Base-by-base conservation (phyloP, 2,329 filamentous ascomycete species). In the Clonostachys sp. region DNA sequence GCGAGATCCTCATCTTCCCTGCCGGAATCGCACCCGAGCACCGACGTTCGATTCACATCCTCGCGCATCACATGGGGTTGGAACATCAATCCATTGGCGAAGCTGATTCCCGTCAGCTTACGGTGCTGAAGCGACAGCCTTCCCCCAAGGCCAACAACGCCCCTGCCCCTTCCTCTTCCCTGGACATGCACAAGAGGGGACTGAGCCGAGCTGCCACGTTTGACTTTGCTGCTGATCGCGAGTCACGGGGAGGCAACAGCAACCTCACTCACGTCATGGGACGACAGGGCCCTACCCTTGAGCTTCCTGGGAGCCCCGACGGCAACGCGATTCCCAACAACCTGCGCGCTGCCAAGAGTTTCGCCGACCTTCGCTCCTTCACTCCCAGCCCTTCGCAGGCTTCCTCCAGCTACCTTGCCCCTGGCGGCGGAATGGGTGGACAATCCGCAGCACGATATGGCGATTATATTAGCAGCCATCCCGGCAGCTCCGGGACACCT, bases 171-270 rank as follows among this genome's bases (percentile, higher is more conserved):
- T 83, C 83, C 48, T 84, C 87, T 49, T 81, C 83, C 18, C 74
- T 84, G 45, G 89, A 95, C 53, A 83, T 87, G 48, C 85, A 90
- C 57, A 86, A 92, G 55, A 87, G 92, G 51, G 87, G 86, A 5
- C 74, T 99, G 35, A 96, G 91, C 71, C 86, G 94, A 52, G 91
- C 94, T 14, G 94, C 94, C n/a, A 97, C 94, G 3, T 96, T 95
- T 55, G 94, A 97, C 66, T 97, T 97, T 66, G 91, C 89, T 54
- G 87, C 91, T 52, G 83, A 88, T 45, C 80, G 88, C 46, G 87
- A 86, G 51, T 85, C 87, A 18, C 70, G 78, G 17, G 73, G 72
- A 34, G 84, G 84, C 17, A 77, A 76, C 44, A 83, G 80, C 54
- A 86, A 86, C 54, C 92, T 91, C 56, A 59, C 66, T 54, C 84